Conservation (phyloP, 2,329 filamentous ascomycete genomes). For the Pezicula neosporulosa region DNA sequence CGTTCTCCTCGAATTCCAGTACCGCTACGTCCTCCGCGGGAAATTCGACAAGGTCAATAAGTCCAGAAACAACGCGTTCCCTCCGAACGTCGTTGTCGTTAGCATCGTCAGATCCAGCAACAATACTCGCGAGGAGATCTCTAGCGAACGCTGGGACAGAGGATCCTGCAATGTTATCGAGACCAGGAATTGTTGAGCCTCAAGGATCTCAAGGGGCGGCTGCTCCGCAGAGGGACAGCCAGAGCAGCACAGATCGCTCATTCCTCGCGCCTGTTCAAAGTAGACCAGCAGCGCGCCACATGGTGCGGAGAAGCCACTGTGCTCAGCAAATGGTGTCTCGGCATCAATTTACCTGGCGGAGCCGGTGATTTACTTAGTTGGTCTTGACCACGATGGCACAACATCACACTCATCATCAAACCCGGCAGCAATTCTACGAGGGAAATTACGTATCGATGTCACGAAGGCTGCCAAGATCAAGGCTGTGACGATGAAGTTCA, state of each 20-base stretch:
- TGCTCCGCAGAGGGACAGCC: conserved; percentile 1
- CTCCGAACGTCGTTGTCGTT: conserved; percentile 13
- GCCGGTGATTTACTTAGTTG: conserved; percentile 75
- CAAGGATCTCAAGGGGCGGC: conserved; percentile 1
- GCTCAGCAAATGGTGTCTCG: conserved; percentile 70
- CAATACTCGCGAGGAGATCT: conserved; percentile 20
- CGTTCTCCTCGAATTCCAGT: conserved; percentile 15
- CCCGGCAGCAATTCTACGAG: conserved; percentile 75
- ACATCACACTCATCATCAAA: conserved; percentile 19
- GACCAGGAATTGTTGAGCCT: conserved; percentile 9
- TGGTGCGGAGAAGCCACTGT: conserved; percentile 64
- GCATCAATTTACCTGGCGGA: conserved; percentile 75
- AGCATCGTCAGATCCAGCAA: conserved; percentile 15
- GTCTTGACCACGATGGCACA: conserved; percentile 59
- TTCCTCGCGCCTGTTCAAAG: background rate
- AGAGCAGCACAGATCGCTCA: background rate
- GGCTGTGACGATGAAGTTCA: conserved; percentile 81
- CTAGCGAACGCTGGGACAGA: conserved; percentile 4
- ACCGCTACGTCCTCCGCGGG: conserved; percentile 16
- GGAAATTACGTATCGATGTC: conserved; percentile 76
- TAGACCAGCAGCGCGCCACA: background rate
- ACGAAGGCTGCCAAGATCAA: conserved; percentile 93
- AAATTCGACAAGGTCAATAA: conserved; percentile 17
- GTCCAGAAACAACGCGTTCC: conserved; percentile 12
- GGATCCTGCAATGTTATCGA: conserved; percentile 14